A percentile compares a stretch with the other conserved stretches of the same genome.
Conservation (phyloP, 257 asterid genomes). For the Gentiana straminea region DNA sequence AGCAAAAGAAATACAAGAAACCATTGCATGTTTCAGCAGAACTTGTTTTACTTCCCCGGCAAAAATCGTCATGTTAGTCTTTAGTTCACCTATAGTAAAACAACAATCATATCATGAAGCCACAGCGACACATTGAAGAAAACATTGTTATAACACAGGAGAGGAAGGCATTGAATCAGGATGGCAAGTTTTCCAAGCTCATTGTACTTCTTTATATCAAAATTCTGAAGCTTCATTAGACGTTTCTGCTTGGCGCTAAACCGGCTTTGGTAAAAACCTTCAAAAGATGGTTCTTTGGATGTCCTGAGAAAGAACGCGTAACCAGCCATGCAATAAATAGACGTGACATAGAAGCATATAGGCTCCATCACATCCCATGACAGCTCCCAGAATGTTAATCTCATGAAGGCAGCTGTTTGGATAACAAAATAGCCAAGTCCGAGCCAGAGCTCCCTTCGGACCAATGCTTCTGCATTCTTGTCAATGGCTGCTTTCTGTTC, state of each 20-base stretch:
- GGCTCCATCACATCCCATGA: slow-evolving; percentile 99
- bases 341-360: slow-evolving; percentile 73
- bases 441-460: slow-evolving; percentile 55
- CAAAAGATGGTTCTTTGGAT: slow-evolving; percentile 66
- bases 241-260: slow-evolving; percentile 48
- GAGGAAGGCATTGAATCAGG: slow-evolving; percentile 8
- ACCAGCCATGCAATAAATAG: slow-evolving; percentile 70
- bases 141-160: slow-evolving; percentile 5
- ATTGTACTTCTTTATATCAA: slow-evolving; percentile 47
- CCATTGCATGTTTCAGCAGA: not conserved
- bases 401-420: slow-evolving; percentile 84
- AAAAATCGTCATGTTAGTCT: not conserved
- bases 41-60: not conserved
- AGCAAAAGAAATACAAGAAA: not conserved
- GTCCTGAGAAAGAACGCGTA: slow-evolving; percentile 70
- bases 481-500: slow-evolving; percentile 46
- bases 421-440: slow-evolving; percentile 54
- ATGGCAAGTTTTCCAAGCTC: slow-evolving; percentile 40
- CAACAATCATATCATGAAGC: not conserved
- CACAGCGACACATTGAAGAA: slow-evolving; percentile 10
- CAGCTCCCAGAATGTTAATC: slow-evolving; percentile 91
- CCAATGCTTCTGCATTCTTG: slow-evolving; percentile 37
- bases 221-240: slow-evolving; percentile 37
- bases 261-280: slow-evolving; percentile 73
- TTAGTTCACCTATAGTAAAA: not conserved